A percentile compares a stretch with the other conserved stretches of the same genome.
Evolutionary conservation across 345 rosid genomes (phyloP).

Genomic region (Theobroma cacao): DNA sequence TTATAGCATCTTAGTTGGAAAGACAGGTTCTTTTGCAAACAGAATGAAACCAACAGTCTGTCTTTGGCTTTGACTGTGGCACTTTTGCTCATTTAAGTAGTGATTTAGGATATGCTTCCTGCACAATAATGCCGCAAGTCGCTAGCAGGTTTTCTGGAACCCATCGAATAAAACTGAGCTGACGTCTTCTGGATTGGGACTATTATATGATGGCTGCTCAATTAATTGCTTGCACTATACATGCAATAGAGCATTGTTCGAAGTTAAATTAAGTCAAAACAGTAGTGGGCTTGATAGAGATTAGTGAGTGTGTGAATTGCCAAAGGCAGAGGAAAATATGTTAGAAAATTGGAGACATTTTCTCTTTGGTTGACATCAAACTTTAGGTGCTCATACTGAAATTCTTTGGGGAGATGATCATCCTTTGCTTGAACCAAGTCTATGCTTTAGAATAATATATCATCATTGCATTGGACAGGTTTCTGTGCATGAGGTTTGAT

Average conservation of each 20-base stretch:
- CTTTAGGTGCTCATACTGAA: not conserved
- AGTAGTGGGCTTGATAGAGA: no score
- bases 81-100: not conserved
- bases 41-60: not conserved
- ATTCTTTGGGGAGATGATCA: not conserved
- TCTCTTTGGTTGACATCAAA: not conserved
- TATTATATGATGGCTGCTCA: not conserved
- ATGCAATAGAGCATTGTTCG: not conserved
- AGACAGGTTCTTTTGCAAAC: not conserved
- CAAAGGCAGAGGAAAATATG: no score
- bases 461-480: not conserved
- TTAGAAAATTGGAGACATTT: not conserved
- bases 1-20: constrained; percentile 6
- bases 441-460: not conserved
- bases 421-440: not conserved
- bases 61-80: not conserved
- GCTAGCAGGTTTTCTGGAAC: not conserved
- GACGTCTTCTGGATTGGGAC: not conserved
- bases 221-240: no score
- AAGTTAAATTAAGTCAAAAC: not conserved
- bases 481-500: not conserved
- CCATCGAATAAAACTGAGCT: not conserved
- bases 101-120: not conserved
- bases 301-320: no score
- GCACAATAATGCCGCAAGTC: not conserved